These are phyloP conservation scores for Scutellaria galericulata DNA, from an alignment of 257 asterid genomes.

Conservation along the genomic window DNA sequence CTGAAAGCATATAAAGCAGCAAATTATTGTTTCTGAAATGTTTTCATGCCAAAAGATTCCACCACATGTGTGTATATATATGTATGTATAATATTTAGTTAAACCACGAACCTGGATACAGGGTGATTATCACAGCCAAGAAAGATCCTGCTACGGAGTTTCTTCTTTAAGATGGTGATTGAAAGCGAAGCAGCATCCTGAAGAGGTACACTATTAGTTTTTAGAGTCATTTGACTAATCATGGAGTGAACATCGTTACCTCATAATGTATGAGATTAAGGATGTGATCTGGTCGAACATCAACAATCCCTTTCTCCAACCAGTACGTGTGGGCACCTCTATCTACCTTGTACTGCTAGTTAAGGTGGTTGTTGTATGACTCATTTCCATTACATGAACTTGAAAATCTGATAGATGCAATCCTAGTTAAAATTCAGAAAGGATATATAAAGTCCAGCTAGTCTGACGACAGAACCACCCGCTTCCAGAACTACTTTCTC, in stretches of 20 bases:
- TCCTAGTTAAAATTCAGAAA: conserved; percentile 39
- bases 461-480: conserved; percentile 89
- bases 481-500: conserved; percentile 81
- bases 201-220: conserved; percentile 21
- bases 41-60: conserved; percentile 1
- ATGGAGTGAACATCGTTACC: conserved; percentile 46
- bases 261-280: conserved; percentile 92
- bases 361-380: conserved; percentile 47
- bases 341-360: conserved; percentile 74
- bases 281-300: conserved; percentile 89
- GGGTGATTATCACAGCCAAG: conserved; percentile 95
- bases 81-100: background rate
- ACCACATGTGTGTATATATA: background rate
- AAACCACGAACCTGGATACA: conserved; percentile 62
- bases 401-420: conserved; percentile 17
- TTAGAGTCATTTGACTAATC: conserved; percentile 1
- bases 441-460: conserved; percentile 99
- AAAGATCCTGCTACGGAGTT: conserved; percentile 59
- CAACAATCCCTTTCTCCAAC: conserved; percentile 78
- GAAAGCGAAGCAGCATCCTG: conserved; percentile 95
- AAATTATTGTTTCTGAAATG: conserved; percentile 7
- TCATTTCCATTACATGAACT: conserved; percentile 15
- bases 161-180: conserved; percentile 69
- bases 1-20: conserved; percentile 45
- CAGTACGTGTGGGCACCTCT: conserved; percentile 89